Base-by-base conservation (phyloP, 208 protist genomes). In the Leishmania lainsoni region DNA sequence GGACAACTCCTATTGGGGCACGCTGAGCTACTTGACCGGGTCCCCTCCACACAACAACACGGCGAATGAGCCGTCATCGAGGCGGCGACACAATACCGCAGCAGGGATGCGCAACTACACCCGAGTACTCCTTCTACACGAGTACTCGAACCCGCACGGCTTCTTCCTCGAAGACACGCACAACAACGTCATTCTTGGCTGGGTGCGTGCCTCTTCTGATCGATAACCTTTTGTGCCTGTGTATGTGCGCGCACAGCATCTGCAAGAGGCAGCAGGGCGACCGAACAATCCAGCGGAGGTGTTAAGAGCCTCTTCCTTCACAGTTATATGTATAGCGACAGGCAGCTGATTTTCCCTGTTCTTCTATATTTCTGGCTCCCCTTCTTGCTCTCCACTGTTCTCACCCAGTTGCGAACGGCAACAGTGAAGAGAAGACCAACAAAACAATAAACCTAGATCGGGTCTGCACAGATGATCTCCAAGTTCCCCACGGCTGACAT, bases 151-250 rank as follows among this genome's bases (percentile, higher is more conserved):
- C 42, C 83, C 83, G 65, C 70, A 81, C 1, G 66, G 76, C 5
- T 88, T 87, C 42, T 89, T 84, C 48, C 75, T 92, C 14, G 78
- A 92, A 70, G 89, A 92, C 78, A 90, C 81, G 5, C 74, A 80
- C 39, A 78, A 83, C 66, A 84, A 89, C 45, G 51, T 61, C 5
- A 90, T 92, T 65, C 54, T 90, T 2, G 89, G 86, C 20, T 92
- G 89, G 89, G 80, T 92, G 6, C 83, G 89, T 17, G 81, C 88
- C 2, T 51, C 66, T n/a, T 32, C 75, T 4, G 54, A 29, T 65
- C 42, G 26, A 32, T 78, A 52, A 26, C 52, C 6, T 17, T 61
- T 45, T 42, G 68, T 72, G 56, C 22, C 1, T 2, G n/a, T 66
- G 59, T 66, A 66, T 2, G 26, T 26, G n/a, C 59, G n/a, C 59